Base-by-base conservation (phyloP, 1,139 yeast genomes). In the Kodamaea suecica region DNA sequence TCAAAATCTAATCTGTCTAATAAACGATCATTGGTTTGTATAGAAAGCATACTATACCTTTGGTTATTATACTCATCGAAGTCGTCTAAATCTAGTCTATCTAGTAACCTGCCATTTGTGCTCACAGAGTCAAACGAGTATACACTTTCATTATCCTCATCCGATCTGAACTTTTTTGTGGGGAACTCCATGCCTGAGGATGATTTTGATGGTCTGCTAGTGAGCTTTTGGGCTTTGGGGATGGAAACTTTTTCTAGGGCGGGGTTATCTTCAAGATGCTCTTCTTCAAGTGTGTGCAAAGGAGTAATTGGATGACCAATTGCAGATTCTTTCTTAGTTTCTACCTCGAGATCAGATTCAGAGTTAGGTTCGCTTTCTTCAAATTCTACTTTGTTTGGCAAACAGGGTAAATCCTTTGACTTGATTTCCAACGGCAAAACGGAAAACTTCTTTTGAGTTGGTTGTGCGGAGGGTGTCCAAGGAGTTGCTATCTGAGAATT, bases 91-190 rank as follows among this genome's bases (percentile, higher is more conserved):
- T 44, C 74, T 33, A 69, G 51, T 8, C 73, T 55, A 41, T 70
- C 75, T 13, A 70, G 50, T 23, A 70, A 52, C 30, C 73, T 46
- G 5, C 73, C 73, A 40, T 53, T 64, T 23, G 75, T 69, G 36
- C 70, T 59, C 5, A 68, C 71, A 3, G 73, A 67, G 32, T 69
- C 75, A 39, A 68, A 70, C 9, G 73, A 66, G 45, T 66, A 68
- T 13, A 70, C 48, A 38, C 70, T 63, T 23, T 54, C 63, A 29
- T 55, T 40, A 38, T 63, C 70, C 7, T 30, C 20, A 17, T 38
- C 41, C 14, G 35, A 10, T 7, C 36, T 29, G 12, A 36, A 24
- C 25, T 35, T 35, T 21, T 32, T 35, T 13, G 41, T 33, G 8
- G 37, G 36, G 13, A 34, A 32, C 17, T 38, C 38, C 41, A 35